Conservation (phyloP, 2,329 filamentous ascomycete species). For the Xylaria sp. region DNA sequence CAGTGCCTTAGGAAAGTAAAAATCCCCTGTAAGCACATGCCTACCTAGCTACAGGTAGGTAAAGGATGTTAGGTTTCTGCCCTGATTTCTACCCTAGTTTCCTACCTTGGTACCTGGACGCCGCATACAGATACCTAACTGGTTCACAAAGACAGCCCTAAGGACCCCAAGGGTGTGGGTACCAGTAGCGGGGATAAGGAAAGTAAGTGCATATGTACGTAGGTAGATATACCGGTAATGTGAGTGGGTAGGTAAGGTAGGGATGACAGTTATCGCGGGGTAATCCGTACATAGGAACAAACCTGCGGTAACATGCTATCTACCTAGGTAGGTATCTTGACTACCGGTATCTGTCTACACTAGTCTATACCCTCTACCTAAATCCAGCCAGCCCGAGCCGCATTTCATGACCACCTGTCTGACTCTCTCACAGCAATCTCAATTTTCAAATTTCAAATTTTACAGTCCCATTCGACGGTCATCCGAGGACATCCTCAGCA, state of each 20-base stretch:
- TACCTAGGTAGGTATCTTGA: neutral
- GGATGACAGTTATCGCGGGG: slow-evolving; percentile 26
- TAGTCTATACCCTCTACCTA: neutral
- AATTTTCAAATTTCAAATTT: neutral
- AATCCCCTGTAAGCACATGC: too few species aligned
- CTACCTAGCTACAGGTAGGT: neutral
- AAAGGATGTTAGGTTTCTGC: neutral
- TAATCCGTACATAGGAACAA: neutral
- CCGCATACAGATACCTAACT: neutral
- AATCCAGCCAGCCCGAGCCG: neutral
- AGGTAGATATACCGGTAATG: too few species aligned
- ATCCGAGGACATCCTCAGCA: neutral
- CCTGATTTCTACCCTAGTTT: neutral
- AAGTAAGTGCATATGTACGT: slow-evolving; percentile 23
- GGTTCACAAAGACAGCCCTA: neutral
- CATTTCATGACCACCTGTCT: slow-evolving; percentile 8
- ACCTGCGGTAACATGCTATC: neutral
- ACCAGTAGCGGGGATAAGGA: neutral
- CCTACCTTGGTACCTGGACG: neutral
- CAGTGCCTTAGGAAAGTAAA: too few species aligned
- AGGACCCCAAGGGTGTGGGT: neutral
- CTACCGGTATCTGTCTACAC: neutral
- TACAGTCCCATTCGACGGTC: neutral
- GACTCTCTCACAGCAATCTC: neutral
- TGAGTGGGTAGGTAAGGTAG: slow-evolving; percentile 2